A percentile compares a stretch with the other conserved stretches of the same genome.
These are phyloP conservation scores for Solanum hybrid DNA, from an alignment of 305 asterid species.

Conservation along the genomic window DNA sequence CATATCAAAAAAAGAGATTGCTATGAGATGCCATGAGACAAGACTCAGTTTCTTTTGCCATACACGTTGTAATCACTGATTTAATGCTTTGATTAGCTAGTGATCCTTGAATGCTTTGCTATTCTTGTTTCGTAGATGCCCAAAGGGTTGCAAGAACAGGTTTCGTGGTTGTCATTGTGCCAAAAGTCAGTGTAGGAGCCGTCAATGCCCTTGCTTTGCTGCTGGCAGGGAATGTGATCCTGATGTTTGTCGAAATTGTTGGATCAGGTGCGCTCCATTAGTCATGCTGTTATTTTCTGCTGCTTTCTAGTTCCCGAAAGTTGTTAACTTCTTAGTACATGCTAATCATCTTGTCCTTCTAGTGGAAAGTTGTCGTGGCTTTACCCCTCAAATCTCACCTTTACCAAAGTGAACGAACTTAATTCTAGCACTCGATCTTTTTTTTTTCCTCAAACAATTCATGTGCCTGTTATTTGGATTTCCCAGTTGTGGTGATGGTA, in stretches of 20 bases:
- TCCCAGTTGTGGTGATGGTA: constrained; percentile 78
- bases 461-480: constrained; percentile 17
- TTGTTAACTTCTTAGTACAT: neutral
- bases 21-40: neutral
- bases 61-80: neutral
- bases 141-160: constrained; percentile 88
- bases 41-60: neutral
- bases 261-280: constrained; percentile 65
- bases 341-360: constrained; percentile 3
- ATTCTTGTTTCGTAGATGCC: constrained; percentile 47
- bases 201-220: constrained; percentile 98
- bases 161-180: constrained; percentile 99
- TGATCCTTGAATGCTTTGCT: constrained; percentile 3
- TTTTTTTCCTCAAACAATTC: neutral
- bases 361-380: neutral
- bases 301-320: neutral
- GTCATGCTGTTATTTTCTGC: neutral
- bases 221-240: constrained; percentile 96
- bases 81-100: neutral
- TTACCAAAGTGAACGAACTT: neutral
- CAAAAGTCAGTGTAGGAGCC: constrained; percentile 95
- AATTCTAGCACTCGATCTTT: neutral
- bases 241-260: constrained; percentile 96
- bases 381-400: neutral
- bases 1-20: neutral